Evolutionary conservation across 129 eudicot species (phyloP), one percentile per base, ranked within the genome.

Genomic region (Flaveria bidentis): DNA sequence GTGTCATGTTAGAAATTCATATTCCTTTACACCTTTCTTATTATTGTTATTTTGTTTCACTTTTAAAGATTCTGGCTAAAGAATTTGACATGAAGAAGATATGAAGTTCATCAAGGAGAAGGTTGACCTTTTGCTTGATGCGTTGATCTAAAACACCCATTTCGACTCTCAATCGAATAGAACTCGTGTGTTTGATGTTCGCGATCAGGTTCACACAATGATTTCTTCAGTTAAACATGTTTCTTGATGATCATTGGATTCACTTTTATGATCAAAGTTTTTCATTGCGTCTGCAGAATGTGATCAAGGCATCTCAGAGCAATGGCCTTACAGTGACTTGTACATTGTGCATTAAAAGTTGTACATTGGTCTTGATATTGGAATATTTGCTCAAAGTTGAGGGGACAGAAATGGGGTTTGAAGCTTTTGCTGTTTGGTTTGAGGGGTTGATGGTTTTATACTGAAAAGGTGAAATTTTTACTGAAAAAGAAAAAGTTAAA

Each of bases 401-500:
- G 78, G 73, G 55, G 79, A 66, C 84, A 80, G 70, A 73, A 49
- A 73, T 73, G 76, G 76, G 84, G 2, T 56, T 80, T 74, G 80
- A 66, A 80, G 76, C 80, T 74, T 74, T 74, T 80, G 80, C 67
- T 74, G 75, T 36, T 68, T 74, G 84, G 71, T 74, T 80, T 66
- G 70, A 66, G 60, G 75, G 64, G 33, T 73, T 67, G 25, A 73
- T 80, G 75, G 73, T 65, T 80, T 73, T 73, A 45, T 67, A 80
- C 79, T 80, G 84, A 65, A 80, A 80, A 80, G 84, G 80, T 74
- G 71, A 51, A 67, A 66, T 67, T 73, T 80, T 80, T 80, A 80
- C 84, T 73, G 84, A 80, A 80, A 80, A 80, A 80, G 84, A 42
- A 5, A 80, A 80, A 80, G 80, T 74, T 73, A 80, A 80, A 80